Evolutionary conservation across 768 basidiomycete species (phyloP).

Genomic region (Rhizopogon sp.): DNA sequence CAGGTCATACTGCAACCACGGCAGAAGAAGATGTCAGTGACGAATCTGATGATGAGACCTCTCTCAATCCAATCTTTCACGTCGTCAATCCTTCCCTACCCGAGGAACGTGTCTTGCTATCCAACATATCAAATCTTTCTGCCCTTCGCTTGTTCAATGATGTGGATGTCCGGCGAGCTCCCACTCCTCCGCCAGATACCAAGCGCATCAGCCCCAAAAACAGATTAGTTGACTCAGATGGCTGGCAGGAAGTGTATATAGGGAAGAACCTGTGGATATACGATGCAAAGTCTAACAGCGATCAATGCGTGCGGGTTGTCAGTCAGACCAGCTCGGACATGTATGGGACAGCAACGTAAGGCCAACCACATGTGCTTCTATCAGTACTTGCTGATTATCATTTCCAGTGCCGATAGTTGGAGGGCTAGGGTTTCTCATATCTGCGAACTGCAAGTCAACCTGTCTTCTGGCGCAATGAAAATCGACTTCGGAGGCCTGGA

Average conservation of each 20-base stretch:
- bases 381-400: constrained; percentile 2
- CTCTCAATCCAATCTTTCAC: constrained; percentile 44
- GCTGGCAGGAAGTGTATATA: constrained; percentile 70
- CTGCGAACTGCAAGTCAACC: constrained; percentile 66
- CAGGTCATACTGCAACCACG: constrained; percentile 16
- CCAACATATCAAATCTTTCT: constrained; percentile 55
- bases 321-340: constrained; percentile 50
- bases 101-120: constrained; percentile 36
- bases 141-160: constrained; percentile 70
- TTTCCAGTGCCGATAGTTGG: constrained; percentile 74
- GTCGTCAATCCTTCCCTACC: constrained; percentile 42
- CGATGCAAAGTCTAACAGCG: constrained; percentile 57
- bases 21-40: constrained; percentile 13
- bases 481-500: constrained; percentile 77
- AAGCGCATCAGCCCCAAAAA: constrained; percentile 46
- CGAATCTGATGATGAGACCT: constrained; percentile 27
- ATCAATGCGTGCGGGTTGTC: constrained; percentile 66
- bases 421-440: constrained; percentile 66
- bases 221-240: constrained; percentile 54
- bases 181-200: constrained; percentile 38
- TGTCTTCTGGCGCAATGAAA: constrained; percentile 53
- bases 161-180: constrained; percentile 56
- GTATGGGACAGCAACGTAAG: constrained; percentile 78
- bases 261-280: constrained; percentile 76
- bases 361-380: constrained; percentile 6